Percentiles rank a stretch among this genome's conserved stretches.
Conservation (phyloP, 345 rosid species). For the Lumnitzera racemosa region DNA sequence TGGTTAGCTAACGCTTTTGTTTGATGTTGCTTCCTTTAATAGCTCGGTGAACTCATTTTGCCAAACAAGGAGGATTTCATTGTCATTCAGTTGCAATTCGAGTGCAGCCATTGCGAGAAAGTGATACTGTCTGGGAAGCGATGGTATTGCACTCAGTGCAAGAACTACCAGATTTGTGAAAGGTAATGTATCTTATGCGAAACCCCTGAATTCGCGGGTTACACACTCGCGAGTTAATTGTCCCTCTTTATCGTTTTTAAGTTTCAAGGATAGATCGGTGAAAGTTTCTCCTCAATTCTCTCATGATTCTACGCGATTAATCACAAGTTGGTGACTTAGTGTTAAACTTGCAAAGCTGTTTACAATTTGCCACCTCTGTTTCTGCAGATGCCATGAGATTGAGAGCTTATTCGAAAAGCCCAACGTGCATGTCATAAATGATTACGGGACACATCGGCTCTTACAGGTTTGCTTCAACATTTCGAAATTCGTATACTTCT, state of each 20-base stretch:
- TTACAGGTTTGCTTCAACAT: constrained; percentile 30
- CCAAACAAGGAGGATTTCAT: constrained; percentile 50
- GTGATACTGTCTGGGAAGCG: constrained; percentile 39
- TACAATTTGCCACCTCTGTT: not conserved
- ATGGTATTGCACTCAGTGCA: constrained; percentile 60
- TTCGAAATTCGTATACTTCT: not conserved
- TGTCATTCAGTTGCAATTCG: constrained; percentile 44
- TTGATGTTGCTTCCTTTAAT: constrained; percentile 6
- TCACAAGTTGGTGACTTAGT: no score
- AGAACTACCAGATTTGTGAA: constrained; percentile 57
- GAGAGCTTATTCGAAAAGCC: constrained; percentile 21
- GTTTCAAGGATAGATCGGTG: no score
- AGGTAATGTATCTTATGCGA: constrained; percentile 23
- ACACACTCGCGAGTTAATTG: no score
- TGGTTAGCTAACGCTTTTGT: not conserved
- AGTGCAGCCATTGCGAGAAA: constrained; percentile 40
- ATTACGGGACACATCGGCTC: constrained; percentile 42
- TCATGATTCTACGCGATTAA: not conserved
- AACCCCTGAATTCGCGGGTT: not conserved
- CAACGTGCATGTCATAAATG: constrained; percentile 16
- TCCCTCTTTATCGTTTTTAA: no score
- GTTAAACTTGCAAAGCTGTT: not conserved
- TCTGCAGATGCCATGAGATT: constrained; percentile 41
- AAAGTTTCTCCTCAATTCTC: not conserved
- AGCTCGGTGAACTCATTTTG: constrained; percentile 44